Evolutionary conservation across 2,329 filamentous ascomycete species (phyloP).

Genomic region (Aspergillus puulaauensis): DNA sequence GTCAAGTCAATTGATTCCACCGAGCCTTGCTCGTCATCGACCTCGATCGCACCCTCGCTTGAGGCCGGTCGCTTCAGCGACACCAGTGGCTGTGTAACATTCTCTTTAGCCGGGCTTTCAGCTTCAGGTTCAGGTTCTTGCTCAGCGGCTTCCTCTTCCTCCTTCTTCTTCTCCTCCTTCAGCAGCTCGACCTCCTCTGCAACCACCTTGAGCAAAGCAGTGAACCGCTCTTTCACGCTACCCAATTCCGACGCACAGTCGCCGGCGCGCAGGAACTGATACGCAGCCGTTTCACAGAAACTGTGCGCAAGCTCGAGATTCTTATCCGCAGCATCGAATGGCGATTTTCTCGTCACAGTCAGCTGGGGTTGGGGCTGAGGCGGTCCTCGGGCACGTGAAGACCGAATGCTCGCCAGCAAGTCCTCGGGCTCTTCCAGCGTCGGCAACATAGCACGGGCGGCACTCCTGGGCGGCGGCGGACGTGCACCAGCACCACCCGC

Average conservation of each 20-base stretch:
- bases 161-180: conserved; percentile 48
- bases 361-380: conserved; percentile 49
- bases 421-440: conserved; percentile 1
- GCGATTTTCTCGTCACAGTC: conserved; percentile 49
- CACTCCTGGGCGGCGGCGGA: conserved; percentile 15
- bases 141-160: conserved; percentile 21
- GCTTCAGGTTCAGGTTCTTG: conserved; percentile 13
- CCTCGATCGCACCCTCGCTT: conserved; percentile 16
- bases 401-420: conserved; percentile 26
- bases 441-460: background rate
- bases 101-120: background rate
- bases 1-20: conserved; percentile 20
- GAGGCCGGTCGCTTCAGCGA: conserved; percentile 8
- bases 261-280: conserved; percentile 84
- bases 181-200: conserved; percentile 60
- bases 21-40: conserved; percentile 18
- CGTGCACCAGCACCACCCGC: conserved; percentile 10
- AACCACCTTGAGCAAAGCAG: conserved; percentile 62
- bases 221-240: conserved; percentile 66
- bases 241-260: conserved; percentile 76
- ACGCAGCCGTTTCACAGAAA: conserved; percentile 81
- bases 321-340: conserved; percentile 74
- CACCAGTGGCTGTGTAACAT: background rate
- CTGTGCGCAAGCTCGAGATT: conserved; percentile 76
- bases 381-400: conserved; percentile 21